These are phyloP conservation scores for Lepidium campestre DNA, from an alignment of 441 rosid genomes.

Conservation along the genomic window DNA sequence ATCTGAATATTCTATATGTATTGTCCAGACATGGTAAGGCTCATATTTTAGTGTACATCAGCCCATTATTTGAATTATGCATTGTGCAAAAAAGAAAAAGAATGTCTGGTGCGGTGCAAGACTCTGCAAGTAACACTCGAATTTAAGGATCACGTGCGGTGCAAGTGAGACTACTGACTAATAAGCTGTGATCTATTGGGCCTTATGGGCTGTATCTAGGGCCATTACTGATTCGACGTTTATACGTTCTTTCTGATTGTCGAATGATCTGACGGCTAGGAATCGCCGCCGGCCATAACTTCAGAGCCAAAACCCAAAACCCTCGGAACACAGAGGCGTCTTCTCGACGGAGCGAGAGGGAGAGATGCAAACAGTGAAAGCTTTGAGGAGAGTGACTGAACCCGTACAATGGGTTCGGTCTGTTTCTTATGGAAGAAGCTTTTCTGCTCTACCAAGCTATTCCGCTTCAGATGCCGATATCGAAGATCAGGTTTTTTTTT, in stretches of 20 bases:
- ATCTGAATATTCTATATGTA: not conserved
- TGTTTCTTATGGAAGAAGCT: slow-evolving; percentile 34
- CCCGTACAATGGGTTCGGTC: slow-evolving; percentile 36
- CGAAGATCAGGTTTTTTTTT: slow-evolving; percentile 53
- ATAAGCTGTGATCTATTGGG: not conserved
- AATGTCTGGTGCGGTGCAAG: no score
- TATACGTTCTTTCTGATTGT: not conserved
- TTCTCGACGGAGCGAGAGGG: slow-evolving; percentile 1
- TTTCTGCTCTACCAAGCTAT: slow-evolving; percentile 67
- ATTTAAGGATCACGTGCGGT: no score
- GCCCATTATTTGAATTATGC: no score
- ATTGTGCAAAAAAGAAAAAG: no score
- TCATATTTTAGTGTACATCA: no score
- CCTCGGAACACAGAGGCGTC: slow-evolving; percentile 11
- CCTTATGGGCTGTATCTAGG: slow-evolving; percentile 6
- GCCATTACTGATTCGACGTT: not conserved
- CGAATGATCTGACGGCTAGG: slow-evolving; percentile 24
- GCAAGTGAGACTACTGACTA: not conserved
- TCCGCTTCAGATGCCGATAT: slow-evolving; percentile 36
- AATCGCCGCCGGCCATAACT: slow-evolving; percentile 20
- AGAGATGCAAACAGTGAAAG: slow-evolving; percentile 59
- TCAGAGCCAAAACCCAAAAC: slow-evolving; percentile 28
- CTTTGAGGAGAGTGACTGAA: slow-evolving; percentile 34
- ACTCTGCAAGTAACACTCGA: no score
- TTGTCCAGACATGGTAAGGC: not conserved